Base-by-base conservation (phyloP, 768 basidiomycete genomes). In the Suillus bovinus region DNA sequence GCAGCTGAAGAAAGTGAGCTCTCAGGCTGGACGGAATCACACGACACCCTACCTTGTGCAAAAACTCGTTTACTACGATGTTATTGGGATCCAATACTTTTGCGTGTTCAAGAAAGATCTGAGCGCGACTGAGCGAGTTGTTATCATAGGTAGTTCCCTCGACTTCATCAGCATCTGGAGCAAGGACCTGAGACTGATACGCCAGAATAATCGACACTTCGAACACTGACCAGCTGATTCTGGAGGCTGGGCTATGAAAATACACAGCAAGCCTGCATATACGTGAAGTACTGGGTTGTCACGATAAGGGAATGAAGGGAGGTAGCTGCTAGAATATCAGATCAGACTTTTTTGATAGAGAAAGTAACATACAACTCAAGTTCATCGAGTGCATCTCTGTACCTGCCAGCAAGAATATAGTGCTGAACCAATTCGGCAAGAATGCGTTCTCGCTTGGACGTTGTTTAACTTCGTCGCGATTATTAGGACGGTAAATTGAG, bases 281-380 rank as follows among this genome's bases (percentile, higher is more conserved):
- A 86, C 79, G 68, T 96, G 92, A 33, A 96, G 78, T 8, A 86
- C 76, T 2, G 89, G 82, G 65, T 93, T 91, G 66, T 93, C 90
- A 70, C 88, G 88, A 77, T 88, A 96, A 2, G 95, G 95, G 71
- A 91, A 89, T 3, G 92, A 90, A 1, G 93, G 91, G 6, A 96
- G 81, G 72, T 92, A 96, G 29, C 94, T 94, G 65, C 47, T 31
- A 42, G 39, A 9, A 59, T 52, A 52, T 56, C 27, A 64, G n/a
- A 65, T 52, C 50, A 22, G 5, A 24, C 14, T 24, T 24, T 34
- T 44, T 49, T 52, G 56, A 52, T 62, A 58, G 44, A 53, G 62
- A n/a, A 54, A 60, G 55, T 49, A 20, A 74, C 84, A 66, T 75
- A 94, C 93, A 95, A 81, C 70, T 95, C 92, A 14, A 96, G 77